Percentiles rank a stretch among this genome's conserved stretches.
Conservation (phyloP, 805 yeast genomes). For the Kodamaea kaohsiungensis region DNA sequence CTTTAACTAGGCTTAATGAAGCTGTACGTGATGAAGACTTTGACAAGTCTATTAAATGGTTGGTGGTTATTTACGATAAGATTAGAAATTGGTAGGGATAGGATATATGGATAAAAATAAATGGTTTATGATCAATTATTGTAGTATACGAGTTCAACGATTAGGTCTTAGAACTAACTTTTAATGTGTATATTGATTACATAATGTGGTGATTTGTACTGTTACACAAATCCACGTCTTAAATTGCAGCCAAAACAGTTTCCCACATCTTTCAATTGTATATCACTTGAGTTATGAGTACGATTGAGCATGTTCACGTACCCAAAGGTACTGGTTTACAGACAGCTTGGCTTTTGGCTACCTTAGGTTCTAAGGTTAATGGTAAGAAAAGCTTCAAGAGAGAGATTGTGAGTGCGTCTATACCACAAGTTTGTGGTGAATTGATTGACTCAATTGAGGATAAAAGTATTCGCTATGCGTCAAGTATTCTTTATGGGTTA, state of each 20-base stretch:
- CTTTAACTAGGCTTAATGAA: slow-evolving; percentile 22
- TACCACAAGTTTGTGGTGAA: slow-evolving; percentile 43
- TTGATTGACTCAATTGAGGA: slow-evolving; percentile 9
- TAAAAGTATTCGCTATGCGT: slow-evolving; percentile 33
- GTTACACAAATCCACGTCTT: neutral
- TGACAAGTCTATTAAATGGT: slow-evolving; percentile 24
- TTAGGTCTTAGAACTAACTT: too few species aligned
- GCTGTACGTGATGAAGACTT: slow-evolving; percentile 23
- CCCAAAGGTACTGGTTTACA: slow-evolving; percentile 8
- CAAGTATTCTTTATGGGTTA: slow-evolving; percentile 50
- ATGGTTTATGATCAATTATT: neutral
- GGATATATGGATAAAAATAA: neutral
- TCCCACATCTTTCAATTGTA: neutral
- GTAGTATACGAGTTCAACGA: too few species aligned
- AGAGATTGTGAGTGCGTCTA: slow-evolving; percentile 36
- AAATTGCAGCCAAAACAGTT: neutral
- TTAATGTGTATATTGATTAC: neutral
- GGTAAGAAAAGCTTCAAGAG: slow-evolving; percentile 29
- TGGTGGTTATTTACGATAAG: slow-evolving; percentile 26
- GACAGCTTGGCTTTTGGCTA: slow-evolving; percentile 41
- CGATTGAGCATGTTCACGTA: neutral
- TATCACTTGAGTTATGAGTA: neutral
- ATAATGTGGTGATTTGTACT: neutral
- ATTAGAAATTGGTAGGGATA: slow-evolving; percentile 14
- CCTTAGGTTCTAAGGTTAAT: slow-evolving; percentile 37